phyloP scores from a whole-genome alignment of 768 basidiomycete species.

The Suillus bovinus region DNA sequence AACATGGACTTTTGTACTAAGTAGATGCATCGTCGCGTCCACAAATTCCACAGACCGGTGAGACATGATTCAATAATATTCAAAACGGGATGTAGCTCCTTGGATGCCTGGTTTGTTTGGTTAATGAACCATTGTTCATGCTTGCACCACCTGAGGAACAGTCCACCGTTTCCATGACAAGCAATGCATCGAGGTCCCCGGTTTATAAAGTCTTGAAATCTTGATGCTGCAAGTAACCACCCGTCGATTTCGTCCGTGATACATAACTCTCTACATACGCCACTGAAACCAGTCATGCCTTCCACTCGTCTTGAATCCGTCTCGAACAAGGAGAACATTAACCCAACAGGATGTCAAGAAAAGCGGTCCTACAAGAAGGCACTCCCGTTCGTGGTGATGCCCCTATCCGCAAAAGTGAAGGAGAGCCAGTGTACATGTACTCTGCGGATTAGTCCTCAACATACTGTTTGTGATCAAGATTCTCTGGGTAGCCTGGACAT shows the following conservation, averaged over 20 bases:
- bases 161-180: not conserved
- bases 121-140: slow-evolving; percentile 2
- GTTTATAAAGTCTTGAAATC: not conserved
- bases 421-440: not conserved
- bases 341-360: no score
- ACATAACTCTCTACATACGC: not conserved
- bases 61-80: not conserved
- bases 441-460: not conserved
- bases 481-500: no score
- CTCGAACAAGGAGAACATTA: slow-evolving; percentile 4
- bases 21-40: not conserved
- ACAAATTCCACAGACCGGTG: not conserved
- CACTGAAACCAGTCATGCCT: not conserved
- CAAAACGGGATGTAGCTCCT: not conserved
- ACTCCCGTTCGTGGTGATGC: not conserved
- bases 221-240: not conserved
- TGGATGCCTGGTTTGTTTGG: not conserved
- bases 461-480: not conserved
- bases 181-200: not conserved
- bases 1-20: no score
- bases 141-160: not conserved
- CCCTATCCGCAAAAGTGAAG: not conserved
- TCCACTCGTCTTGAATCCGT: not conserved
- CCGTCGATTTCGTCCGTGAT: not conserved
- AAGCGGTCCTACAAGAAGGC: not conserved